Conservation (phyloP, 1,139 yeast genomes). For the Pichia sp. region DNA sequence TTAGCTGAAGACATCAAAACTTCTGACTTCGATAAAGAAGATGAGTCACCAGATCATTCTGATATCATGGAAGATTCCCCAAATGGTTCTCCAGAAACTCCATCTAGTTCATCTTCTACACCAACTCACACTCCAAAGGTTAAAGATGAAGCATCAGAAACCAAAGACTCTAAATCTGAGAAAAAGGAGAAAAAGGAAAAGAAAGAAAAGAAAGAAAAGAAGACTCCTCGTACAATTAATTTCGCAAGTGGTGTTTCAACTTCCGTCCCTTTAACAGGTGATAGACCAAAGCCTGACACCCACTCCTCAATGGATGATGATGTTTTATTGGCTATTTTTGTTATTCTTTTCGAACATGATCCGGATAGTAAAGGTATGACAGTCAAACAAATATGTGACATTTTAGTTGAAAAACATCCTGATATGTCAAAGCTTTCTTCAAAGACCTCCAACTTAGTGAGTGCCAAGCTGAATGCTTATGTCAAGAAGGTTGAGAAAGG, state of each 20-base stretch:
- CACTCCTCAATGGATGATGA: slow-evolving; percentile 69
- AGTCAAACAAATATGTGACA: slow-evolving; percentile 77
- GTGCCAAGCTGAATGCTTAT: slow-evolving; percentile 78
- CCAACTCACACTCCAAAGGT: slow-evolving; percentile 4
- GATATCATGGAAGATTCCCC: slow-evolving; percentile 4
- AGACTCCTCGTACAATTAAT: slow-evolving; percentile 34
- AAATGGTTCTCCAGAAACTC: background rate
- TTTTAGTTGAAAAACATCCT: slow-evolving; percentile 66
- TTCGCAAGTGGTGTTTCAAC: slow-evolving; percentile 73
- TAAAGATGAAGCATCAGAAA: slow-evolving; percentile 4
- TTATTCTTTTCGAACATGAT: slow-evolving; percentile 64
- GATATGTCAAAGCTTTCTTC: slow-evolving; percentile 76
- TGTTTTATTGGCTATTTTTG: slow-evolving; percentile 68
- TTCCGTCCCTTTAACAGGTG: slow-evolving; percentile 76
- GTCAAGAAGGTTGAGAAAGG: slow-evolving; percentile 79
- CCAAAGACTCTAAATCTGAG: slow-evolving; percentile 5
- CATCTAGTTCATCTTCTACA: slow-evolving; percentile 1
- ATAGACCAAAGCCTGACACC: slow-evolving; percentile 66
- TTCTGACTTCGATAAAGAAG: background rate
- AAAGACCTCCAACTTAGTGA: slow-evolving; percentile 74
- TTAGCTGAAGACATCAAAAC: slow-evolving; percentile 1
- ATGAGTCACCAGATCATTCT: slow-evolving; percentile 1
- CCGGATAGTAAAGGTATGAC: slow-evolving; percentile 73
- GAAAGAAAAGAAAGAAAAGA: slow-evolving; percentile 28
- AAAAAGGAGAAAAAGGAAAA: slow-evolving; percentile 20